These are phyloP conservation scores for Cercospora nicotianae DNA, from an alignment of 2,329 filamentous ascomycete genomes.

Conservation along the genomic window DNA sequence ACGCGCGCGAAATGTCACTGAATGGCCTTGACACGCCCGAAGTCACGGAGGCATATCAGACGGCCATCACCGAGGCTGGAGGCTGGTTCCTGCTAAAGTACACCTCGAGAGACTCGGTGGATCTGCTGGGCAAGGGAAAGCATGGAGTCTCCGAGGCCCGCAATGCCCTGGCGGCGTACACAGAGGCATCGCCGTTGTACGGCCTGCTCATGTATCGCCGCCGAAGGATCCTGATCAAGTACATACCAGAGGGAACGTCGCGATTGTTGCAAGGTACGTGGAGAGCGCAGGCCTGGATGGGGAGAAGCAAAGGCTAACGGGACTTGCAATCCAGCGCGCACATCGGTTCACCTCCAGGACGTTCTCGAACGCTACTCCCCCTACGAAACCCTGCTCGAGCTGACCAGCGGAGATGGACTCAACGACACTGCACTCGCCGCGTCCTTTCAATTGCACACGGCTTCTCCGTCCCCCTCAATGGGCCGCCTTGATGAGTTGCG, in stretches of 20 bases:
- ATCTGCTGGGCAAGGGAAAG: conserved; percentile 71
- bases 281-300: background rate
- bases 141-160: conserved; percentile 84
- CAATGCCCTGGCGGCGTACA: conserved; percentile 72
- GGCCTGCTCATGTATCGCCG: conserved; percentile 88
- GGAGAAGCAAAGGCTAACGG: conserved; percentile 2
- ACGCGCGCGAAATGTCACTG: conserved; percentile 70
- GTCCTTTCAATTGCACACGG: conserved; percentile 84
- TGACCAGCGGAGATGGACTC: conserved; percentile 72
- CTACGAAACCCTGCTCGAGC: conserved; percentile 80
- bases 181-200: conserved; percentile 84
- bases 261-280: conserved; percentile 82
- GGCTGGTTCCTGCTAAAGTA: conserved; percentile 98
- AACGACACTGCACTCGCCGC: conserved; percentile 85
- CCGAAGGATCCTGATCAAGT: conserved; percentile 88
- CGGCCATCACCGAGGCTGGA: conserved; percentile 76
- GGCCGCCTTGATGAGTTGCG: conserved; percentile 85
- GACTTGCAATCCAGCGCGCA: conserved; percentile 63
- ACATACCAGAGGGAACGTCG: conserved; percentile 86
- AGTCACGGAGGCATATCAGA: conserved; percentile 81
- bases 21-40: conserved; percentile 85
- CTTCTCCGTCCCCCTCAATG: conserved; percentile 81
- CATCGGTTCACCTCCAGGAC: conserved; percentile 67
- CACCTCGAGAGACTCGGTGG: conserved; percentile 80
- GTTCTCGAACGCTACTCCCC: conserved; percentile 71